Base-by-base conservation (phyloP, 2,329 filamentous ascomycete species). In the Passalora sequoiae region DNA sequence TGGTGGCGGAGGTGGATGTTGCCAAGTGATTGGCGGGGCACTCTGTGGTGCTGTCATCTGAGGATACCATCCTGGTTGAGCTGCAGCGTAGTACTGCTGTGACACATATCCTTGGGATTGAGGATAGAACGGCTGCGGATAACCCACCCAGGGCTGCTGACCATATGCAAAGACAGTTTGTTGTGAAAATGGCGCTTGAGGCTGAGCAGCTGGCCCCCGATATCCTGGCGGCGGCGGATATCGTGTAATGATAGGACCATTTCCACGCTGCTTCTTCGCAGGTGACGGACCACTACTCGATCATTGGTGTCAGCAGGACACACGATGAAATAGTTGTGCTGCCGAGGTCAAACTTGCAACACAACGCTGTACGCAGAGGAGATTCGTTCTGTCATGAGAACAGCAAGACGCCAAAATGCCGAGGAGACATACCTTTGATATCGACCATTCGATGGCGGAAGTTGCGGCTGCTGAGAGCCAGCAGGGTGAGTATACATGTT, bases 221-320 rank as follows among this genome's bases (percentile, higher is more conserved):
- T 72, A 73, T 10, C 69, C 69, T n/a, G 69, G 69, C 21, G 71
- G 71, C 30, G 70, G 71, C 37, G 71, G 68, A 58, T 73, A 74
- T 22, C 67, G 62, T 6, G 71, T 74, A 47, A 73, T 72, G 51
- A 73, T 63, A 5, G 69, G 68, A 24, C 46, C 47, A 47, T 71
- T 70, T 15, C 68, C 64, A 49, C 71, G 73, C 43, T 56, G 39
- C 40, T 66, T 69, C 56, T 73, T 74, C 2, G 57, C 49, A 12
- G 65, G 60, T 12, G 62, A 60, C 12, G 55, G 55, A 12, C 59
- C 58, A 40, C 27, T 37, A 15, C n/a, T 24, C 7, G 7, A 13
- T 21, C 16, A 27, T 40, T 24, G 38, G 41, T 32, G 7, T n/a
- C n/a, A n/a, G n/a, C n/a, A n/a, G n/a, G n/a, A n/a, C n/a, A n/a